These are phyloP conservation scores for Xylariaceae sp. DNA, from an alignment of 2,329 filamentous ascomycete genomes.

Conservation along the genomic window DNA sequence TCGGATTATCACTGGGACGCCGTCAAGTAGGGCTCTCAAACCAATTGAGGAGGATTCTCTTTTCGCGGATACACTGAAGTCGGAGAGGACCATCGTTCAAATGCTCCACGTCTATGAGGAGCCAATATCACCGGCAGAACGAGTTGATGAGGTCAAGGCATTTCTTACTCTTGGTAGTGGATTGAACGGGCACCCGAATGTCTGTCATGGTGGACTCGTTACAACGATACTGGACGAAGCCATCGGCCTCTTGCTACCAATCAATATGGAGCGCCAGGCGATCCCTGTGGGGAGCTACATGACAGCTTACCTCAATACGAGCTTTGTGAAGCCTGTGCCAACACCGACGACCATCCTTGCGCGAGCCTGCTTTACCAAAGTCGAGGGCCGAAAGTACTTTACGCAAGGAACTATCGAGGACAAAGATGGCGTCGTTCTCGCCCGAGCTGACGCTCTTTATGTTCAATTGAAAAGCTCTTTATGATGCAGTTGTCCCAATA, in stretches of 20 bases:
- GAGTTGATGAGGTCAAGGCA: conserved; percentile 41
- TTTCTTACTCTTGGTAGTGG: conserved; percentile 54
- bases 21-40: conserved; percentile 46
- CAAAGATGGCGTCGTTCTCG: conserved; percentile 54
- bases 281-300: conserved; percentile 42
- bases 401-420: conserved; percentile 45
- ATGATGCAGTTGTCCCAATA: neutral
- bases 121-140: conserved; percentile 36
- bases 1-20: conserved; percentile 26
- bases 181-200: conserved; percentile 59
- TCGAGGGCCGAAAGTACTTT: conserved; percentile 62
- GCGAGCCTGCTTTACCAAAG: conserved; percentile 50
- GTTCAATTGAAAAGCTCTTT: conserved; percentile 25
- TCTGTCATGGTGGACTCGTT: conserved; percentile 65
- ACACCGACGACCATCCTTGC: conserved; percentile 58
- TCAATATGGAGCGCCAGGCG: conserved; percentile 44
- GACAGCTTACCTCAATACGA: conserved; percentile 63
- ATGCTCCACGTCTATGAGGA: conserved; percentile 52
- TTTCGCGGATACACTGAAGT: conserved; percentile 59
- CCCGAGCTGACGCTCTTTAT: conserved; percentile 60
- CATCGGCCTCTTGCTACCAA: conserved; percentile 56
- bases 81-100: conserved; percentile 54
- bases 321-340: conserved; percentile 58
- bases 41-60: conserved; percentile 56
- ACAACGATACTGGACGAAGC: conserved; percentile 65